Evolutionary conservation across 768 basidiomycete species (phyloP).

Genomic region (Mycena belliarum): DNA sequence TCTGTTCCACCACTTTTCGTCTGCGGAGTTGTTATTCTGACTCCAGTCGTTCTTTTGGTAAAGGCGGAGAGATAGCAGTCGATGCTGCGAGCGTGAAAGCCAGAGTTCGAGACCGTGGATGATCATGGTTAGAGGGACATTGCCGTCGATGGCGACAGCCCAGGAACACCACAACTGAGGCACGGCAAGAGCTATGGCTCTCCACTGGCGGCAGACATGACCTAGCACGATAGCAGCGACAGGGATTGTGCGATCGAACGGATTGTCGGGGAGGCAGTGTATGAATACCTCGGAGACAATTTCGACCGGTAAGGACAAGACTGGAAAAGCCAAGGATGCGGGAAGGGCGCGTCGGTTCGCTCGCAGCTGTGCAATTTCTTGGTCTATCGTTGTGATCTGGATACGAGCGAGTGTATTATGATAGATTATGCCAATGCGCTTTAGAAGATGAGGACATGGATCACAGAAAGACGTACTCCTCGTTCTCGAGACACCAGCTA

Average conservation of each 20-base stretch:
- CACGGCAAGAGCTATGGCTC: slow-evolving; percentile 2
- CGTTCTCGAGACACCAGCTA: no score
- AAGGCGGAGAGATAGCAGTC: slow-evolving; percentile 4
- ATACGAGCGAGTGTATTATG: background rate
- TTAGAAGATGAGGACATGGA: no score
- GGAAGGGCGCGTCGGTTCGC: background rate
- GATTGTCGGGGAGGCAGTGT: slow-evolving; percentile 2
- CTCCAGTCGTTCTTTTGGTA: background rate
- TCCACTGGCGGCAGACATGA: slow-evolving; percentile 8
- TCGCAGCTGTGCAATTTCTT: slow-evolving; percentile 2
- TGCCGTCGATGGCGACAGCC: slow-evolving; percentile 4
- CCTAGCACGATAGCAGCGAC: background rate
- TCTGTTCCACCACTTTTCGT: background rate
- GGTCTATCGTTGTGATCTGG: background rate
- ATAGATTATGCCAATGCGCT: no score
- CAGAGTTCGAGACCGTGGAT: background rate
- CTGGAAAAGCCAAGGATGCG: slow-evolving; percentile 3
- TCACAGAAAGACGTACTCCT: no score
- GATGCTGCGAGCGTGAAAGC: slow-evolving; percentile 3
- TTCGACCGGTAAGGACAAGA: slow-evolving; percentile 9
- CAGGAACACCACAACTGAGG: slow-evolving; percentile 5
- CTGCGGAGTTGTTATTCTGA: background rate
- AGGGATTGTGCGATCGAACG: background rate
- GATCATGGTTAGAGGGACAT: background rate
- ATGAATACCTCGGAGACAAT: slow-evolving; percentile 9